These are phyloP conservation scores for Vachellia pachyceras DNA, from an alignment of 306 rosid species.

Conservation along the genomic window DNA sequence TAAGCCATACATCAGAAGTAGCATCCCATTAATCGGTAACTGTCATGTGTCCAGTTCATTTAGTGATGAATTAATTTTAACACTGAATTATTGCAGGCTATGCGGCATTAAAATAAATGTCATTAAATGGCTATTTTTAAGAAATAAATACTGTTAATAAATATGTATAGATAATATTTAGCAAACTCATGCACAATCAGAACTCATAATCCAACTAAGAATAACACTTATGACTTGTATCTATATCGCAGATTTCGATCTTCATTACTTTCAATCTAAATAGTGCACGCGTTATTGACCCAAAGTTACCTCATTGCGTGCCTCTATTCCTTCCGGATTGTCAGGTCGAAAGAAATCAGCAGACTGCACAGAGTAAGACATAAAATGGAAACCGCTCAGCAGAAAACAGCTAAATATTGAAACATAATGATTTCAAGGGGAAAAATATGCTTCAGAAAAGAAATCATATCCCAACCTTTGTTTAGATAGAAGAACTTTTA, in stretches of 20 bases:
- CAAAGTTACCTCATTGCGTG: conserved; percentile 91
- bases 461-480: neutral
- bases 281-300: conserved; percentile 32
- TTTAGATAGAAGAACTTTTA: neutral
- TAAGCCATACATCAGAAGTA: conserved; percentile 37
- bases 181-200: conserved; percentile 19
- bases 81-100: conserved; percentile 15
- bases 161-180: conserved; percentile 15
- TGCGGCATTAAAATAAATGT: neutral
- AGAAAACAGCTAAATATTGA: conserved; percentile 27
- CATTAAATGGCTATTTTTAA: conserved; percentile 7
- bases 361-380: conserved; percentile 58
- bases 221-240: conserved; percentile 1
- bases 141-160: neutral
- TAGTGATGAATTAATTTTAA: neutral
- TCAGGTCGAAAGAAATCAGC: conserved; percentile 98
- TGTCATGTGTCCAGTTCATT: neutral
- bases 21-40: conserved; percentile 19
- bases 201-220: conserved; percentile 22
- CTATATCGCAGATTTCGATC: conserved; percentile 7
- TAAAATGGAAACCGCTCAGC: conserved; percentile 24
- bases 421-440: conserved; percentile 32
- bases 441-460: conserved; percentile 3
- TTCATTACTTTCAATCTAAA: conserved; percentile 12
- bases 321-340: conserved; percentile 96